A percentile compares a stretch with the other conserved stretches of the same genome.
Conservation (phyloP, 108 stramenopile genomes). For the Chaetoceros tenuissimus region DNA sequence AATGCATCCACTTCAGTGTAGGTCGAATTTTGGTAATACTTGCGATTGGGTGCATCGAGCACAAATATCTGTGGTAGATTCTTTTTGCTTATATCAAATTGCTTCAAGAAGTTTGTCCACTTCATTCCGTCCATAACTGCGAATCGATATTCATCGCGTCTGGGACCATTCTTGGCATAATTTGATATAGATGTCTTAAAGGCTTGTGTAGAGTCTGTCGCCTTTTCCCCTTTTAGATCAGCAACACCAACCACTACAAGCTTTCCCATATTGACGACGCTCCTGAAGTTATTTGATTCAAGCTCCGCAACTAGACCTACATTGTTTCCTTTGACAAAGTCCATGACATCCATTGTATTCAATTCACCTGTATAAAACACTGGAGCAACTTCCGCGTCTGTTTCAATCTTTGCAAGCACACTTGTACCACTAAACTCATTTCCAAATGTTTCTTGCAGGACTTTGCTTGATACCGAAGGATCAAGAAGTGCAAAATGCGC, state of each 20-base stretch:
- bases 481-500: slow-evolving; percentile 52
- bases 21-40: slow-evolving; percentile 55
- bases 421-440: not conserved
- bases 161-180: slow-evolving; percentile 31
- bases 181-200: slow-evolving; percentile 36
- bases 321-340: slow-evolving; percentile 54
- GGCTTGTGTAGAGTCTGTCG: slow-evolving; percentile 17
- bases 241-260: slow-evolving; percentile 62
- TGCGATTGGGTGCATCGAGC: slow-evolving; percentile 47
- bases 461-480: slow-evolving; percentile 22
- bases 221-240: slow-evolving; percentile 30
- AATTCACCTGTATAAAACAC: slow-evolving; percentile 3
- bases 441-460: slow-evolving; percentile 17
- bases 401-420: slow-evolving; percentile 33
- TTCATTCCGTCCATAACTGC: slow-evolving; percentile 67
- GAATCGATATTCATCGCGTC: slow-evolving; percentile 50
- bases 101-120: slow-evolving; percentile 61
- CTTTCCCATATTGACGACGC: slow-evolving; percentile 50
- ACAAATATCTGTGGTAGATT: slow-evolving; percentile 62
- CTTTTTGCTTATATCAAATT: slow-evolving; percentile 44
- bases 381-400: slow-evolving; percentile 21
- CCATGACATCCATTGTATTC: slow-evolving; percentile 13
- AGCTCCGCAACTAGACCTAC: slow-evolving; percentile 46
- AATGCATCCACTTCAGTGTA: slow-evolving; percentile 25
- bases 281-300: slow-evolving; percentile 62